These are phyloP conservation scores for Lipomyces orientalis DNA, from an alignment of 805 yeast genomes.

Conservation along the genomic window DNA sequence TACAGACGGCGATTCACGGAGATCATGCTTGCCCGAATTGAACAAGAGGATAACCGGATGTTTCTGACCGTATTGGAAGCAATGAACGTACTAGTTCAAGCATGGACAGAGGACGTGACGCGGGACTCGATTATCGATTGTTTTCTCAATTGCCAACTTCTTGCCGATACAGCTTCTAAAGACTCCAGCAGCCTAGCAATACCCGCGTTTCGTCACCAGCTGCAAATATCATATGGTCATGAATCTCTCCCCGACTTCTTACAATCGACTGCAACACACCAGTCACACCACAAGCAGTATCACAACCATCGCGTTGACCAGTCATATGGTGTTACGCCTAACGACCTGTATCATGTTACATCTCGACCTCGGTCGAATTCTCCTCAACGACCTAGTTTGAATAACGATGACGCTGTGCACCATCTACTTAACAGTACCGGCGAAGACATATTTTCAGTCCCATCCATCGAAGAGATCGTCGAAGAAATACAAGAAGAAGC, in stretches of 20 bases:
- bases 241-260: neutral
- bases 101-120: slow-evolving; percentile 31
- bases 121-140: slow-evolving; percentile 23
- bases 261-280: neutral
- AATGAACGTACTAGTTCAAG: slow-evolving; percentile 28
- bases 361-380: neutral
- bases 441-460: slow-evolving; percentile 17
- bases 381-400: neutral
- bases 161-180: neutral
- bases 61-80: slow-evolving; percentile 27
- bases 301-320: neutral
- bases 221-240: neutral
- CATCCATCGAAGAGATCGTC: slow-evolving; percentile 31
- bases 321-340: slow-evolving; percentile 3
- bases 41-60: slow-evolving; percentile 13
- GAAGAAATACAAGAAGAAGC: slow-evolving; percentile 34
- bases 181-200: neutral
- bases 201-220: slow-evolving; percentile 6
- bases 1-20: slow-evolving; percentile 32
- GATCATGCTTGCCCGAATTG: slow-evolving; percentile 24
- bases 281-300: neutral
- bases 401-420: neutral
- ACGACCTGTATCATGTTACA: slow-evolving; percentile 1
- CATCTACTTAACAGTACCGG: slow-evolving; percentile 1
- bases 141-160: slow-evolving; percentile 12